These are phyloP conservation scores for Copromyces sp. DNA, from an alignment of 495 filamentous ascomycete species.

Conservation along the genomic window DNA sequence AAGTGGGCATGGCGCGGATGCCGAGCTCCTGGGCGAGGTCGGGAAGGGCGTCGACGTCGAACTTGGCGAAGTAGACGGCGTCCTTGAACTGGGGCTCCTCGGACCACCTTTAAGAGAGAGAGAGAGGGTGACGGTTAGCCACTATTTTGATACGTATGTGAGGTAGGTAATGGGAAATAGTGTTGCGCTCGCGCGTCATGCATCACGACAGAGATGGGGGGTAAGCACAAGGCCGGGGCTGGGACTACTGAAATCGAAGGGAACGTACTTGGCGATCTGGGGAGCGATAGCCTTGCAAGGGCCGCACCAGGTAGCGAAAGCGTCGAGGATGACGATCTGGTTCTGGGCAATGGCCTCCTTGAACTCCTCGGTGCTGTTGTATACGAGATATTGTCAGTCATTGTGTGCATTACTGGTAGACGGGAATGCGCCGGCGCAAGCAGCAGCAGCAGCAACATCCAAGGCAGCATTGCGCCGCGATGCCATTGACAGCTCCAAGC, in stretches of 20 bases:
- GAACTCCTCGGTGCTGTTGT: conserved; percentile 52
- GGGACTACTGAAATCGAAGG: not conserved
- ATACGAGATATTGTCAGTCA: conserved; percentile 6
- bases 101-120: conserved; percentile 37
- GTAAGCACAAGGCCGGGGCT: not conserved
- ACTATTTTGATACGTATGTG: not conserved
- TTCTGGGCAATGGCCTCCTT: conserved; percentile 41
- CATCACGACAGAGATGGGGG: not conserved
- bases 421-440: not conserved
- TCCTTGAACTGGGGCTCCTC: conserved; percentile 33
- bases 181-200: not conserved
- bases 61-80: conserved; percentile 68
- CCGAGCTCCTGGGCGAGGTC: conserved; percentile 69
- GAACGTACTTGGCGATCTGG: conserved; percentile 44
- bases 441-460: not conserved
- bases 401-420: not conserved
- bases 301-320: conserved; percentile 86
- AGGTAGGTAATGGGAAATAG: not conserved
- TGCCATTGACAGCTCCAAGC: not conserved
- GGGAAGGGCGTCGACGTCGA: conserved; percentile 80
- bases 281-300: conserved; percentile 90
- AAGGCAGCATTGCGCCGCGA: not conserved
- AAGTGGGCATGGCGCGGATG: conserved; percentile 94
- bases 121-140: not conserved
- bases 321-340: conserved; percentile 70